Percentiles rank a stretch among this genome's conserved stretches.
phyloP scores from a whole-genome alignment of 164 flowering plant species.

The Stephania japonica region DNA sequence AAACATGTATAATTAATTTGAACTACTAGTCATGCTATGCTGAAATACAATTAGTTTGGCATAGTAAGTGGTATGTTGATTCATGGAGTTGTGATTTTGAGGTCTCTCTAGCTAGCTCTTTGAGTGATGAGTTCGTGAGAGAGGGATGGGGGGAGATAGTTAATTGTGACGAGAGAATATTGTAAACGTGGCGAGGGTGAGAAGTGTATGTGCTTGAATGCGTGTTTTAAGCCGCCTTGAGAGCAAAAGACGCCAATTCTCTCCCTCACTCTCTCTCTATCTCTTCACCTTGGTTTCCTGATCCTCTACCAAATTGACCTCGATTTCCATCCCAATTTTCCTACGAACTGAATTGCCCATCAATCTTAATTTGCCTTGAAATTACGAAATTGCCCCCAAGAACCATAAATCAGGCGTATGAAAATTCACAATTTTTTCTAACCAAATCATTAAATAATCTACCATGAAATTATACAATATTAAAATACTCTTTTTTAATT shows the following conservation, averaged over 20 bases:
- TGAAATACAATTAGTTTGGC: no score
- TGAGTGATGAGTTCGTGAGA: not conserved
- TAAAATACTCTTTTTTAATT: no score
- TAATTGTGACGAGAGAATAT: not conserved
- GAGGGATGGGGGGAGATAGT: not conserved
- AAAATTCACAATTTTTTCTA: no score
- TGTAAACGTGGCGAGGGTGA: slow-evolving; percentile 38
- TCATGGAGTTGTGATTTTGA: no score
- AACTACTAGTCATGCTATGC: no score
- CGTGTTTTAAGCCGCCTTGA: slow-evolving; percentile 60
- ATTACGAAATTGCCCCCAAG: not conserved
- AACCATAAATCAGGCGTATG: no score
- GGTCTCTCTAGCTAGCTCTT: not conserved
- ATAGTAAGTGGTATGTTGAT: no score
- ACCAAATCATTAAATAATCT: no score
- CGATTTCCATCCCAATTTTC: not conserved
- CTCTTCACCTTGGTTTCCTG: not conserved
- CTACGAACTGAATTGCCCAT: not conserved
- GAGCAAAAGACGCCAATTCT: slow-evolving; percentile 49
- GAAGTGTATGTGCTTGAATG: slow-evolving; percentile 25
- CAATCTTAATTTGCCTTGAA: no score
- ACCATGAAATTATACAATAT: no score
- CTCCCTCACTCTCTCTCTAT: not conserved
- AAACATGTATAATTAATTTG: not conserved
- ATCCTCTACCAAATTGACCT: slow-evolving; percentile 29